phyloP scores from a whole-genome alignment of 805 yeast genomes.

The Danielia oregonensis region DNA sequence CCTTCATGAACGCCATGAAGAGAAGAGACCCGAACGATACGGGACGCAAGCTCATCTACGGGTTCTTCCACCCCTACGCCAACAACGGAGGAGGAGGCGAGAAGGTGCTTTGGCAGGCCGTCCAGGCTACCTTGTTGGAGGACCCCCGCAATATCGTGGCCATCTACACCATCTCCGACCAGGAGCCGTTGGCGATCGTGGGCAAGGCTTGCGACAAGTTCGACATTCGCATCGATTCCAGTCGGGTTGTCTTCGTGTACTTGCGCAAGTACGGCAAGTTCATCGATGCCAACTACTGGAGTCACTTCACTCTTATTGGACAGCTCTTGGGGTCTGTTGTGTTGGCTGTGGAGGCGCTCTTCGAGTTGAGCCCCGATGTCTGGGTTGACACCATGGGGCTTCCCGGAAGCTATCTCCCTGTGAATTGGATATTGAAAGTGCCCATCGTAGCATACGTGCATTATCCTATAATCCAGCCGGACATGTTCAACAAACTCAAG shows the following conservation, averaged over 20 bases:
- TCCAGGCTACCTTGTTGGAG: conserved; percentile 57
- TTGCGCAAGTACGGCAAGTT: conserved; percentile 49
- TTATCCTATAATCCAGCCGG: conserved; percentile 85
- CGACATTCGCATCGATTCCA: conserved; percentile 44
- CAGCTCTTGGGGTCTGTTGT: conserved; percentile 80
- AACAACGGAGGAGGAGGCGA: conserved; percentile 99
- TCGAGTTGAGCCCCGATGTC: conserved; percentile 73
- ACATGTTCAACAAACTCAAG: conserved; percentile 70
- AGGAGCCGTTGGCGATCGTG: conserved; percentile 46
- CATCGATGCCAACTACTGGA: conserved; percentile 74
- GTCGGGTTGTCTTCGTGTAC: conserved; percentile 59
- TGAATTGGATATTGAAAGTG: conserved; percentile 50
- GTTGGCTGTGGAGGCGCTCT: conserved; percentile 67
- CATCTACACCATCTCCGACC: conserved; percentile 67
- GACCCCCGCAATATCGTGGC: conserved; percentile 52
- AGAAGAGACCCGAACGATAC: conserved; percentile 35
- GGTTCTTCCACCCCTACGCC: conserved; percentile 94
- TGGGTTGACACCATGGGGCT: conserved; percentile 94
- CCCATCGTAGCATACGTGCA: conserved; percentile 92
- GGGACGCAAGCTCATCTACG: conserved; percentile 50
- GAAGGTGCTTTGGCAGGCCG: conserved; percentile 93
- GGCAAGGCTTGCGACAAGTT: conserved; percentile 54
- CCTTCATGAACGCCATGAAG: conserved; percentile 24
- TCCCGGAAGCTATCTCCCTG: conserved; percentile 78
- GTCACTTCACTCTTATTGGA: conserved; percentile 74